These are phyloP conservation scores for Fusarium lateritium DNA, from an alignment of 2,329 filamentous ascomycete genomes.

Conservation along the genomic window DNA sequence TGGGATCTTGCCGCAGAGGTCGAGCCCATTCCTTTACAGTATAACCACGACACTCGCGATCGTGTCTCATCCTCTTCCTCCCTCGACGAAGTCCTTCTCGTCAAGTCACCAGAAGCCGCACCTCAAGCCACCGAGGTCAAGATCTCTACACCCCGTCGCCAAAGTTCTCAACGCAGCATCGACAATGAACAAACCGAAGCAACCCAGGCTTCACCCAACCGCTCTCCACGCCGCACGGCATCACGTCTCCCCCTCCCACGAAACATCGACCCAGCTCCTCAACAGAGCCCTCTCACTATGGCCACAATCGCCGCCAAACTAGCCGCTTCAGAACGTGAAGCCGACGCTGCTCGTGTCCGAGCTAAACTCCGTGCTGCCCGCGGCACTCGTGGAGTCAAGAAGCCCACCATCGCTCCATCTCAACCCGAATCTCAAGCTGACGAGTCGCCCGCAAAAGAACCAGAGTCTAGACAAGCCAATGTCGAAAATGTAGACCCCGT, in stretches of 20 bases:
- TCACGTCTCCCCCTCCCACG: slow-evolving; percentile 53
- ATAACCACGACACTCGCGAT: slow-evolving; percentile 26
- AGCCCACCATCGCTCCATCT: slow-evolving; percentile 47
- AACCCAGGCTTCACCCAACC: slow-evolving; percentile 28
- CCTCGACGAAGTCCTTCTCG: slow-evolving; percentile 54
- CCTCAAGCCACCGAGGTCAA: slow-evolving; percentile 30
- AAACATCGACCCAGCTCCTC: slow-evolving; percentile 57
- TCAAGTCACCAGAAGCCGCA: slow-evolving; percentile 41
- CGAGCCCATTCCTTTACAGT: slow-evolving; percentile 17
- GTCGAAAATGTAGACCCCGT: slow-evolving; percentile 54
- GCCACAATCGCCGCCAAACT: slow-evolving; percentile 74
- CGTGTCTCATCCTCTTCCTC: slow-evolving; percentile 52
- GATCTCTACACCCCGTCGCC: slow-evolving; percentile 32
- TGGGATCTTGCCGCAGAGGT: slow-evolving; percentile 57
- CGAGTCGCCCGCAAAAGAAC: slow-evolving; percentile 13
- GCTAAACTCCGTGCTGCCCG: slow-evolving; percentile 73
- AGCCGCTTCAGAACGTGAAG: slow-evolving; percentile 74
- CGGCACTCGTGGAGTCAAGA: slow-evolving; percentile 53
- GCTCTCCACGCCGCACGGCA: slow-evolving; percentile 40
- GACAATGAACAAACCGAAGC: slow-evolving; percentile 33
- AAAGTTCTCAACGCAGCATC: slow-evolving; percentile 35
- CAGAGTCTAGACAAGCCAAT: slow-evolving; percentile 19
- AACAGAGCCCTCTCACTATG: slow-evolving; percentile 73
- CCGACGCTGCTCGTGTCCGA: slow-evolving; percentile 73
- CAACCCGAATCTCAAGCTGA: slow-evolving; percentile 36